phyloP scores from a whole-genome alignment of 23 red algal species.

The Agarophyton chilense region DNA sequence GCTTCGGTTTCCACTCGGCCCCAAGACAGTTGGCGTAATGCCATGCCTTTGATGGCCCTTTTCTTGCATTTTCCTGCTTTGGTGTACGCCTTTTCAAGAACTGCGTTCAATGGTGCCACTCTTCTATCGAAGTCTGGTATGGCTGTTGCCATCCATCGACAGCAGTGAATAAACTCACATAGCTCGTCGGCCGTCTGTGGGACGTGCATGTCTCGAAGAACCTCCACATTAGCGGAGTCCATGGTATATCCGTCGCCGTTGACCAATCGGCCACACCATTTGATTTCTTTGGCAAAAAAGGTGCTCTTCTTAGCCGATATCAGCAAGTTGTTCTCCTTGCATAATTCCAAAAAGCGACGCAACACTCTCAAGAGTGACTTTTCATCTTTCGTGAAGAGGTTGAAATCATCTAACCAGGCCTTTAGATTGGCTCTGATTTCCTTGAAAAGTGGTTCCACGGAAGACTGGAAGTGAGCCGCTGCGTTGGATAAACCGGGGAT shows the following conservation, averaged over 20 bases:
- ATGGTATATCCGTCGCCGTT: neutral
- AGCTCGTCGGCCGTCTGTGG: conserved; percentile 50
- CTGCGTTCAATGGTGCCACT: neutral
- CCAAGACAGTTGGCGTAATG: neutral
- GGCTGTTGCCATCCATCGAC: conserved; percentile 19
- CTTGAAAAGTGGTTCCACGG: conserved; percentile 6
- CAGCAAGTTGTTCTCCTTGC: neutral
- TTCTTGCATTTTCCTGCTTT: conserved; percentile 13
- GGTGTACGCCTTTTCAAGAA: conserved; percentile 17
- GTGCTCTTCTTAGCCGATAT: neutral
- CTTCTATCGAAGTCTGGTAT: conserved; percentile 17
- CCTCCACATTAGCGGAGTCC: neutral
- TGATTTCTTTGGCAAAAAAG: neutral
- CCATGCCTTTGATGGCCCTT: neutral
- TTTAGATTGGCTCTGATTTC: neutral
- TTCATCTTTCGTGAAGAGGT: neutral
- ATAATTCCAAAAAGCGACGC: neutral
- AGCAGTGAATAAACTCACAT: conserved; percentile 32
- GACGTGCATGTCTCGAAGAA: neutral
- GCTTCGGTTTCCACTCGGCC: neutral
- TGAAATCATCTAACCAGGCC: conserved; percentile 62
- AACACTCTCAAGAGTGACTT: neutral
- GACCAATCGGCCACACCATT: conserved; percentile 29
- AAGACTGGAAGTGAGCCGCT: conserved; percentile 11
- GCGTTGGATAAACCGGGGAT: conserved; percentile 36